A percentile compares a stretch with the other conserved stretches of the same genome.
These are phyloP conservation scores for Sugiyamaella castrensis DNA, from an alignment of 1,139 yeast genomes.

Conservation along the genomic window DNA sequence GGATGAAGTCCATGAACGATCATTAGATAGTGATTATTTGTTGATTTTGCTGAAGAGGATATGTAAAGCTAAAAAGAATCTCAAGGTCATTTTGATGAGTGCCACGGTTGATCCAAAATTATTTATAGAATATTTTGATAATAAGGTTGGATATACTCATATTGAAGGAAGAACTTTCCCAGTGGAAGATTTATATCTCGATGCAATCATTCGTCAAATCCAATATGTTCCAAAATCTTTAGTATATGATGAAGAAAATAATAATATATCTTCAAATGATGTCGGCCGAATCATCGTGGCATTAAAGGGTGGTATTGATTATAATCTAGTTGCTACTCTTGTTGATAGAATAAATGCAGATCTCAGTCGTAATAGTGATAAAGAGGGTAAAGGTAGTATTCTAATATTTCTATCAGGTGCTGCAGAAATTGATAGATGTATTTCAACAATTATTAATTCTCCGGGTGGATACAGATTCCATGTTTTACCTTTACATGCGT, in stretches of 20 bases:
- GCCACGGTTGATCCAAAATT: slow-evolving; percentile 83
- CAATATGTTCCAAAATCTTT: slow-evolving; percentile 35
- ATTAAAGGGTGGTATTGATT: slow-evolving; percentile 54
- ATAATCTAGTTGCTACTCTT: slow-evolving; percentile 60
- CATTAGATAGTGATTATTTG: slow-evolving; percentile 84
- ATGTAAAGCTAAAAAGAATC: slow-evolving; percentile 33
- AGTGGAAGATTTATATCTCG: slow-evolving; percentile 70
- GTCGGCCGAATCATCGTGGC: slow-evolving; percentile 39
- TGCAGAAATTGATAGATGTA: slow-evolving; percentile 72
- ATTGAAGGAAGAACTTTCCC: slow-evolving; percentile 95
- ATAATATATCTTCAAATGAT: slow-evolving; percentile 18
- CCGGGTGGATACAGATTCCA: slow-evolving; percentile 28
- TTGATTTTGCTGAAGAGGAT: slow-evolving; percentile 66
- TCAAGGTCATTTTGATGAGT: slow-evolving; percentile 83
- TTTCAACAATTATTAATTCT: slow-evolving; percentile 36
- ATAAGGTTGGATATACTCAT: slow-evolving; percentile 46
- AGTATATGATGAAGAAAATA: slow-evolving; percentile 27
- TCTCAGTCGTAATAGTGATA: slow-evolving; percentile 43
- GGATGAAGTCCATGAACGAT: slow-evolving; percentile 95
- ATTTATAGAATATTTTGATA: slow-evolving; percentile 60
- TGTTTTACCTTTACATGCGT: slow-evolving; percentile 80
- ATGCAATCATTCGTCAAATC: slow-evolving; percentile 54
- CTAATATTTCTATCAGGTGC: slow-evolving; percentile 88
- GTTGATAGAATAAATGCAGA: slow-evolving; percentile 52
- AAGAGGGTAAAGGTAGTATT: slow-evolving; percentile 56